Base-by-base conservation (phyloP, 2,329 filamentous ascomycete species). In the Cryphonectria naterciae region DNA sequence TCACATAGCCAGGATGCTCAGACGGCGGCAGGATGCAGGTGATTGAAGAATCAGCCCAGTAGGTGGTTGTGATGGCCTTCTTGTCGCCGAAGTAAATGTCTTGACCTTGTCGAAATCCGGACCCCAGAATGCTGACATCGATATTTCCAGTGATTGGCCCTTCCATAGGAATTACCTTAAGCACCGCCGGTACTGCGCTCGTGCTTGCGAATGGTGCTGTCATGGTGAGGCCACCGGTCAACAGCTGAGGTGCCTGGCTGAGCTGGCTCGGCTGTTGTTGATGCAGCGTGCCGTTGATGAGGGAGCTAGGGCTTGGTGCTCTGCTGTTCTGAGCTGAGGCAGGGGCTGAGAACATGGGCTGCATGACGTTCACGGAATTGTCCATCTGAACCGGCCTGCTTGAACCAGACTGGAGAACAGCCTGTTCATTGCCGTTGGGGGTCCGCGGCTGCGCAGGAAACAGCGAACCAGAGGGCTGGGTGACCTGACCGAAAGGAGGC, bases 61-160 rank as follows among this genome's bases (percentile, higher is more conserved):
- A 96, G 0, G 92, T 93, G 1, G 93, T 95, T 0, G 91, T 93
- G 0, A 91, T 86, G 1, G 88, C 87, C 74, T 84, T 85, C 64
- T 85, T 82, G 46, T 86, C 83, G 32, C 95, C 95, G 79, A 98
- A 98, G 80, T 94, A 92, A 68, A 97, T 93, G 73, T 95, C 92
- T 73, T 97, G 86, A 1, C 80, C 92, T 73, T 87, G 91, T 74
- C 90, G 91, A 78, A 97, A 97, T 19, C 91, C 89, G 74, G 90
- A 92, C 25, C 95, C 94, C 11, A 97, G 84, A 69, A 96, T 88
- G 0, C 93, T 95, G 3, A 97, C 93, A 79, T 98, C 94, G 67
- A 93, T 94, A 58, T 94, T 94, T 71, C 94, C 94, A 49, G 89
- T 89, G 71, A 91, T 93, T 8, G 94, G 93, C 0, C 94, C 94